Percentiles rank a stretch among this genome's conserved stretches.
Conservation (phyloP, 2,329 filamentous ascomycete species). For the Monosporascus sp. region DNA sequence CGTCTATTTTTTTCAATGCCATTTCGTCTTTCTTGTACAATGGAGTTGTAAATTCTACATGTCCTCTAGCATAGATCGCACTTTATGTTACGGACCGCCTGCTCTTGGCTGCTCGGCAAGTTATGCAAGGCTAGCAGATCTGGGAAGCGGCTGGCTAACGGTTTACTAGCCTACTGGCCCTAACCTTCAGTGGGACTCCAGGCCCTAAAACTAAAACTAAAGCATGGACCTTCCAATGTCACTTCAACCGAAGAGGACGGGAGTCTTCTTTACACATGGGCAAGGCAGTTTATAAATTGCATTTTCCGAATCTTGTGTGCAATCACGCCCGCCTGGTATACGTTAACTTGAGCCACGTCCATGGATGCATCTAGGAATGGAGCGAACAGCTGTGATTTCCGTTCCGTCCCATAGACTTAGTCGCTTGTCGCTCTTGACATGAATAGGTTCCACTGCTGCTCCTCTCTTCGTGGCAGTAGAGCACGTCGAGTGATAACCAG, state of each 20-base stretch:
- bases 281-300: background rate
- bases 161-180: background rate
- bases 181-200: no score
- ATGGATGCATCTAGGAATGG: background rate
- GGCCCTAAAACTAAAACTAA: no score
- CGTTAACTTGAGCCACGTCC: background rate
- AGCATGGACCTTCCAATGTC: background rate
- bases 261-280: background rate
- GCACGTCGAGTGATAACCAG: slow-evolving; percentile 10
- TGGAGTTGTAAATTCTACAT: no score
- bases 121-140: background rate
- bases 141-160: slow-evolving; percentile 9
- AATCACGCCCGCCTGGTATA: background rate
- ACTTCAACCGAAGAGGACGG: background rate
- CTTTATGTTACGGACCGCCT: no score
- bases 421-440: background rate
- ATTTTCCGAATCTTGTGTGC: background rate
- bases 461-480: slow-evolving; percentile 5
- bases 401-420: background rate
- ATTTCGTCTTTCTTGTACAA: no score
- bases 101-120: no score
- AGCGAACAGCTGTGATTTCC: background rate
- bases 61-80: no score
- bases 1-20: no score
- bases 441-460: background rate